Conservation (phyloP, 345 rosid species). For the Aurinia saxatilis region DNA sequence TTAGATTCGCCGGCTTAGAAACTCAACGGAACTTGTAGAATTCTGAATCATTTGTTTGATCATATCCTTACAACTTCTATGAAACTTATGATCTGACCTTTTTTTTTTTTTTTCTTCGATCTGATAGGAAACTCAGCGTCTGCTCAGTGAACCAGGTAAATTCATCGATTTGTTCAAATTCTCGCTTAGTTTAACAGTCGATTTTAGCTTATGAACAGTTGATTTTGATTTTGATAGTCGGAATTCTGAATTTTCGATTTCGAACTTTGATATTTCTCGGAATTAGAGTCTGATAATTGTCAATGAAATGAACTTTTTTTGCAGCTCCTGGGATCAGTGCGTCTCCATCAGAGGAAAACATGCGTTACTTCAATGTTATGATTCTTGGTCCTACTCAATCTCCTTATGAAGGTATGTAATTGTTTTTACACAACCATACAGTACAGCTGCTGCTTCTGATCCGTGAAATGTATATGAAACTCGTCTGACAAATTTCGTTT, state of each 20-base stretch:
- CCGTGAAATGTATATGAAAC: not conserved
- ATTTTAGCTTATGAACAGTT: conserved; percentile 8
- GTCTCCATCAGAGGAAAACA: conserved; percentile 93
- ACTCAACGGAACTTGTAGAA: not conserved
- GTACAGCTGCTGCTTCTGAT: not conserved
- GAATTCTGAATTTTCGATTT: not conserved
- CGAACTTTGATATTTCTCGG: not conserved
- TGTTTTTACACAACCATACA: not conserved
- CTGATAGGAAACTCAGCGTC: conserved; percentile 95
- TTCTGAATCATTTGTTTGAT: not conserved
- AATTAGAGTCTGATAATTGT: not conserved
- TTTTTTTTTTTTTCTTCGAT: not conserved
- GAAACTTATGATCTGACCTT: conserved; percentile 14
- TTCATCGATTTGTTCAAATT: not conserved
- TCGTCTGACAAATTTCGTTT: not conserved
- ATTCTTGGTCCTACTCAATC: conserved; percentile 97
- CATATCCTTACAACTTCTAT: not conserved
- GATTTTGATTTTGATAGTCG: not conserved
- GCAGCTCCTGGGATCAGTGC: conserved; percentile 98
- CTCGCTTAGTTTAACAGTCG: not conserved
- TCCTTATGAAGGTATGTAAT: conserved; percentile 75
- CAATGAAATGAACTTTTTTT: not conserved
- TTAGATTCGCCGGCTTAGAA: not conserved
- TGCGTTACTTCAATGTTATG: conserved; percentile 97
- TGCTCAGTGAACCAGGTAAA: conserved; percentile 97